phyloP scores from a whole-genome alignment of 2,329 filamentous ascomycete genomes.

The Colletotrichum sp. region DNA sequence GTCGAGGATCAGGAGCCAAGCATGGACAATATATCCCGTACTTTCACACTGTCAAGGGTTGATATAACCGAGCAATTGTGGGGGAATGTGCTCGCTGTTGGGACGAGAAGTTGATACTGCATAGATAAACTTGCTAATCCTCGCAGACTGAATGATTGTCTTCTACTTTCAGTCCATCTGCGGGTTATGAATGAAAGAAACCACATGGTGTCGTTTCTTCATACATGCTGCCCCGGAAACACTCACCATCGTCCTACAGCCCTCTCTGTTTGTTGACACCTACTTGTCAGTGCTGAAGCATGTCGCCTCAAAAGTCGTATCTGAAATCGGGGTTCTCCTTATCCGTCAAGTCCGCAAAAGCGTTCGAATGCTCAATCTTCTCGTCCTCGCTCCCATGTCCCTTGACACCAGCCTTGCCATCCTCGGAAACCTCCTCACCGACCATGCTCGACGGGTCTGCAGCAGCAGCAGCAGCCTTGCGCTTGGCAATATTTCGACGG shows the following conservation, averaged over 20 bases:
- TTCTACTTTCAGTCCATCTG: background rate
- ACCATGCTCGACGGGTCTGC: background rate
- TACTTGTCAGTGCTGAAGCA: background rate
- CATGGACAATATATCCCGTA: background rate
- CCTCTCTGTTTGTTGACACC: background rate
- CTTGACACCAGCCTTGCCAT: background rate
- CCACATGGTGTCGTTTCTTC: background rate
- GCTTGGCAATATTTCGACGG: slow-evolving; percentile 25
- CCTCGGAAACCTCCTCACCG: background rate
- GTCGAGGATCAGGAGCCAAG: background rate
- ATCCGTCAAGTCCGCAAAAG: slow-evolving; percentile 24
- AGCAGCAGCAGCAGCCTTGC: background rate
- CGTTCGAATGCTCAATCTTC: slow-evolving; percentile 20
- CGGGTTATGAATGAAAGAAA: background rate
- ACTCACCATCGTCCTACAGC: background rate
- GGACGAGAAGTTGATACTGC: background rate
- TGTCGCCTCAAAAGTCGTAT: slow-evolving; percentile 3
- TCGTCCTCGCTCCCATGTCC: background rate
- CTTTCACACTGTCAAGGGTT: background rate
- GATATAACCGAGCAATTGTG: background rate
- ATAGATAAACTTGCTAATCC: background rate
- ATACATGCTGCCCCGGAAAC: background rate
- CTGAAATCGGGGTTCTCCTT: slow-evolving; percentile 24
- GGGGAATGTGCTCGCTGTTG: background rate
- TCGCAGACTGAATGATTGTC: background rate